A percentile compares a stretch with the other conserved stretches of the same genome.
These are phyloP conservation scores for Penicillium sp. DNA, from an alignment of 2,329 filamentous ascomycete species.

Conservation along the genomic window DNA sequence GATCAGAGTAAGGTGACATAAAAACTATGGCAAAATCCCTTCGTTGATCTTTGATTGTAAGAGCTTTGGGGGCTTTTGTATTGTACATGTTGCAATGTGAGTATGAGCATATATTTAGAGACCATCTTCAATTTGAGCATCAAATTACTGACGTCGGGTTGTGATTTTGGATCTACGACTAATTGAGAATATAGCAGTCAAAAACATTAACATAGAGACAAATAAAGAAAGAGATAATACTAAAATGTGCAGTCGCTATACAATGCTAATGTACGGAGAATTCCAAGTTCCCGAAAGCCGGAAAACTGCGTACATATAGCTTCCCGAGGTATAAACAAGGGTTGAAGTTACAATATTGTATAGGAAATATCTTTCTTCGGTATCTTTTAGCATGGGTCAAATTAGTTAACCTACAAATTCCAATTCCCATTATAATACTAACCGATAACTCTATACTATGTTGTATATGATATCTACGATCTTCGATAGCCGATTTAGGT, in stretches of 20 bases:
- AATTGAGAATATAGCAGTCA: neutral
- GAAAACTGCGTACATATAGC: neutral
- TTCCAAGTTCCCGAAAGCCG: neutral
- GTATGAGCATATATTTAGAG: neutral
- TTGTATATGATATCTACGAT: neutral
- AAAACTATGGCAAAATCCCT: neutral
- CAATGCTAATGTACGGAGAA: neutral
- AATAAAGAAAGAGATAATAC: neutral
- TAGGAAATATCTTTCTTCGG: neutral
- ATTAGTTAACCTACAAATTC: neutral
- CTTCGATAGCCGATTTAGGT: neutral
- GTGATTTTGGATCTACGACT: neutral
- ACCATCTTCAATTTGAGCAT: neutral
- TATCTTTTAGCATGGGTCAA: neutral
- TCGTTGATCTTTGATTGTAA: neutral
- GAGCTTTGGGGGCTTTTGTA: neutral
- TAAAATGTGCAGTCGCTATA: neutral
- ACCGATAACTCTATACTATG: neutral
- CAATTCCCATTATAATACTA: neutral
- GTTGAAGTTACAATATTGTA: neutral
- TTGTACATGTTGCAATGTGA: no score
- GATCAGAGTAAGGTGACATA: neutral
- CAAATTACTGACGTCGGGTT: neutral
- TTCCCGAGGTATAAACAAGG: neutral
- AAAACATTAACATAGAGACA: neutral